Percentiles rank a stretch among this genome's conserved stretches.
Conservation (phyloP, 441 rosid genomes). For the Mallotus repandus region DNA sequence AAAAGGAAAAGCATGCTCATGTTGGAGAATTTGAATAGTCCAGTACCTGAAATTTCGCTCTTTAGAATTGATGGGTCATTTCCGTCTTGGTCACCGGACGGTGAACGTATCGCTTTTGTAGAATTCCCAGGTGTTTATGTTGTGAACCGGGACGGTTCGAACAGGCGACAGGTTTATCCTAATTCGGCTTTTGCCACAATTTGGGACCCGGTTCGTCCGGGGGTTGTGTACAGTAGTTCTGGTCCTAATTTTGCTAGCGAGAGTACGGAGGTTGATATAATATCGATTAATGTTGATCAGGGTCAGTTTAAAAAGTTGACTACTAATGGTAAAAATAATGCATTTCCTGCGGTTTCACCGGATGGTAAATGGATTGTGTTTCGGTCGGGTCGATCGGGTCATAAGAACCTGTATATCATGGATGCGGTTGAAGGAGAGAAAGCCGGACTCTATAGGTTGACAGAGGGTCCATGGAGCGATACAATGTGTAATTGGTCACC, state of each 20-base stretch:
- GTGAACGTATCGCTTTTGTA: conserved; percentile 72
- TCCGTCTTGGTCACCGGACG: conserved; percentile 73
- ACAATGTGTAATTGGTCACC: conserved; percentile 91
- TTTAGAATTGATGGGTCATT: conserved; percentile 80
- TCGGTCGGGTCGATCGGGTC: conserved; percentile 73
- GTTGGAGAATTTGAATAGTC: conserved; percentile 63
- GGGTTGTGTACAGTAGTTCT: conserved; percentile 57
- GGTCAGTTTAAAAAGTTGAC: conserved; percentile 51
- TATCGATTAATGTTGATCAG: conserved; percentile 53
- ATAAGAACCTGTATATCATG: conserved; percentile 80
- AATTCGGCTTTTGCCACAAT: conserved; percentile 61
- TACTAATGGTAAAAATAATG: conserved; percentile 66
- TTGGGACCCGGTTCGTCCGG: conserved; percentile 74
- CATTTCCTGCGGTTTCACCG: conserved; percentile 77
- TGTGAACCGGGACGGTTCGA: conserved; percentile 74
- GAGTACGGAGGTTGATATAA: conserved; percentile 62
- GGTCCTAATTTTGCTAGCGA: conserved; percentile 76
- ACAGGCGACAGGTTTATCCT: conserved; percentile 44
- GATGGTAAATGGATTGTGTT: conserved; percentile 78
- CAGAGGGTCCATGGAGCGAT: conserved; percentile 78
- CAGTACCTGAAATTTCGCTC: conserved; percentile 48
- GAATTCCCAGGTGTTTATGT: conserved; percentile 80
- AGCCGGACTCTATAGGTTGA: conserved; percentile 50
- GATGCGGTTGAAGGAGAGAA: conserved; percentile 66
- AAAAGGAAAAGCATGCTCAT: conserved; percentile 45